Evolutionary conservation across 2,329 filamentous ascomycete genomes (phyloP).

Genomic region (Cryphonectria radicalis): DNA sequence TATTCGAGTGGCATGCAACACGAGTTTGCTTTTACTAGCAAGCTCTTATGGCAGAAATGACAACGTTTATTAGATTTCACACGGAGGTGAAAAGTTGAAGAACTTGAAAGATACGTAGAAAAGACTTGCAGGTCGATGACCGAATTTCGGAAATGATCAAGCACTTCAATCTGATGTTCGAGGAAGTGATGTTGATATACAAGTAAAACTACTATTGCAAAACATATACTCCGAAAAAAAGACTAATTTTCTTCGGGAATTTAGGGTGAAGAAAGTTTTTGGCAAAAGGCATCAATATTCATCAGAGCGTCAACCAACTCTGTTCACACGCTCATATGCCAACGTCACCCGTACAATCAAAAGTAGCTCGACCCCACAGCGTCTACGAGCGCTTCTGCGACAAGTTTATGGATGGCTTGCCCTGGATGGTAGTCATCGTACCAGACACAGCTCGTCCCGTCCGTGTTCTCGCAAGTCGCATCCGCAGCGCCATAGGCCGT

Average conservation of each 20-base stretch:
- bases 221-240: background rate
- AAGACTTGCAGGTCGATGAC: too few relatives aligned
- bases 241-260: too few relatives aligned
- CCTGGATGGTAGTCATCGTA: constrained; percentile 24
- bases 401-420: constrained; percentile 17
- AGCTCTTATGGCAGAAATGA: background rate
- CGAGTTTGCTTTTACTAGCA: background rate
- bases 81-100: background rate
- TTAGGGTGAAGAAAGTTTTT: background rate
- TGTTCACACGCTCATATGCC: background rate
- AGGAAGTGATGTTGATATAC: background rate
- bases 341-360: background rate
- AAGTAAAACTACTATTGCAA: background rate
- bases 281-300: background rate
- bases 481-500: constrained; percentile 22
- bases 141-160: background rate
- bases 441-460: constrained; percentile 21
- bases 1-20: background rate
- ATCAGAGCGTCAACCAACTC: background rate
- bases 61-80: background rate
- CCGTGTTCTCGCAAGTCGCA: constrained; percentile 14
- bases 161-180: background rate
- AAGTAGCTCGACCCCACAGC: constrained; percentile 2
- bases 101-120: too few relatives aligned
- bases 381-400: constrained; percentile 17